Evolutionary conservation across 306 rosid species (phyloP), one percentile per base, ranked within the genome.

Genomic region (Castanea sativa): DNA sequence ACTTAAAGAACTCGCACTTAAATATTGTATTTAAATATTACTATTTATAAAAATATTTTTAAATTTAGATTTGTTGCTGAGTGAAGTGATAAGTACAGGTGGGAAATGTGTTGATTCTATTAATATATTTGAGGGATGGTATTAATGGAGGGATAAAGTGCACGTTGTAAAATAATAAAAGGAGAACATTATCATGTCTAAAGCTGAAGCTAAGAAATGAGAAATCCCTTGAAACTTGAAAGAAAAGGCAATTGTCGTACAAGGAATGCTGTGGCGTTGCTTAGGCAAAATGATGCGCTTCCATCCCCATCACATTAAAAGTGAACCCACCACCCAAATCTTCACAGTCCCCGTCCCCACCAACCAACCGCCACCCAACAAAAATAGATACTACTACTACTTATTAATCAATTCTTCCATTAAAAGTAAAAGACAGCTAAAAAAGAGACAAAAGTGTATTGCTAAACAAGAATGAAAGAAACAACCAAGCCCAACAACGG

Each of bases 291-390:
- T 29, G 41, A 63, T 63, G 67, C 69, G 69, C 29, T 63, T 4
- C 15, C 18, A 9, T 23, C 19, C 10, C 23, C 21, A 1, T 3
- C 33, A 14, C 63, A 21, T 6, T 6, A 3, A 73, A 53, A 23
- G 58, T 30, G 67, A 20, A 19, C 74, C 78, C 86, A 75, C 81
- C 80, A 79, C 81, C 81, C 75, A 75, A 52, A 74, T 82, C 81
- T 76, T 64, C 1, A 60, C 69, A 53, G 60, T 67, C 19, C 1
- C 15, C 51, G 43, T 52, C 35, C 8, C 52, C 27, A 25, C 27
- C 27, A 25, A 35, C 57, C 55, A 27, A 25, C 38, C 73, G 33
- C 63, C 67, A 12, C 6, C 57, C n/a, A 49, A 30, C 52, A 16
- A 60, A 60, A 30, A 21, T 19, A 60, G 27, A 4, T 13, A 1